Conservation (phyloP, 2,329 filamentous ascomycete genomes). For the Arthrocladium fulminans region DNA sequence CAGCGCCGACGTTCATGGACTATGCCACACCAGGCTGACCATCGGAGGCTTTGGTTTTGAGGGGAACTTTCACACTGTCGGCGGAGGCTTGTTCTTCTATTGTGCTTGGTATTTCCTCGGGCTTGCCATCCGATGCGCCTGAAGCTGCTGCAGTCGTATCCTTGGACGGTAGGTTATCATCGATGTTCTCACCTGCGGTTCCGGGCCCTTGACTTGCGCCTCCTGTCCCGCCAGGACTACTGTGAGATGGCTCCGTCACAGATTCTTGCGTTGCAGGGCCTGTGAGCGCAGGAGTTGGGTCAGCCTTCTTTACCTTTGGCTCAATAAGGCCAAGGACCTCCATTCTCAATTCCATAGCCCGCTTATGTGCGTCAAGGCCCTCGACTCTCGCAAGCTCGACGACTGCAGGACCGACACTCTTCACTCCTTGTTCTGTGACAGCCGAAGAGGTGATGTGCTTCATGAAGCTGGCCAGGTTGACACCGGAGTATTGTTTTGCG, state of each 20-base stretch:
- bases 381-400: constrained; percentile 94
- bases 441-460: constrained; percentile 97
- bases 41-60: neutral
- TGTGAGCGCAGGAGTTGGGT: neutral
- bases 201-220: constrained; percentile 1
- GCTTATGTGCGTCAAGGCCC: constrained; percentile 84
- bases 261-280: neutral
- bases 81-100: neutral
- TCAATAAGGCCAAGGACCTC: constrained; percentile 27
- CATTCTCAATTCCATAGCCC: constrained; percentile 59
- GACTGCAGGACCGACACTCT: constrained; percentile 77
- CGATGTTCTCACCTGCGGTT: neutral
- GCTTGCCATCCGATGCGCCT: neutral
- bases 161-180: neutral
- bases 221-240: neutral
- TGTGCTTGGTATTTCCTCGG: neutral
- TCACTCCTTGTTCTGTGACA: constrained; percentile 73
- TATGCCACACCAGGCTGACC: neutral
- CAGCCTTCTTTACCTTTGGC: constrained; percentile 1
- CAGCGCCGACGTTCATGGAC: neutral
- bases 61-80: neutral
- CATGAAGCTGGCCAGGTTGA: constrained; percentile 90
- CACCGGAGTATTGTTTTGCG: constrained; percentile 95
- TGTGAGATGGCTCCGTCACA: neutral
- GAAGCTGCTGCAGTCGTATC: neutral